Conservation (phyloP, 345 rosid genomes). For the Euphorbia tirucalli region DNA sequence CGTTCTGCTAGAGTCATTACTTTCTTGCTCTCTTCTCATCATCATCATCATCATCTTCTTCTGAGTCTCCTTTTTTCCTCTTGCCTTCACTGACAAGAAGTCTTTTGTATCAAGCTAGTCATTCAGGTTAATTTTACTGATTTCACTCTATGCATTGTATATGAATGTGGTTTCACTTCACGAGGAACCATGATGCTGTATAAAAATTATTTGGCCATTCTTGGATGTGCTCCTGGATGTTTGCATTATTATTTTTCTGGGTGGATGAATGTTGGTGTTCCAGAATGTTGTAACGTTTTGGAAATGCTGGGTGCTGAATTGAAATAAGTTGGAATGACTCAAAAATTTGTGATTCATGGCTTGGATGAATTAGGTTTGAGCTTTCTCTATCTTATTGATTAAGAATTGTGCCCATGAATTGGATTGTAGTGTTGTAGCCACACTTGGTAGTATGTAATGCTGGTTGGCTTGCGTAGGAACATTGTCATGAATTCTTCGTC, state of each 20-base stretch:
- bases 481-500: background rate
- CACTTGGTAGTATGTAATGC: background rate
- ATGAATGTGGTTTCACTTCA: background rate
- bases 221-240: background rate
- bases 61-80: background rate
- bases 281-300: background rate
- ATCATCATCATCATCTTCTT: background rate
- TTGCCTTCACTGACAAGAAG: background rate
- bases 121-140: background rate
- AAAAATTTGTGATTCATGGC: background rate
- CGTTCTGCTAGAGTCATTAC: too few species aligned
- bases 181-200: background rate
- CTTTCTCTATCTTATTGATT: background rate
- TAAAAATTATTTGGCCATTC: background rate
- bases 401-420: background rate
- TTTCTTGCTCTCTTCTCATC: too few species aligned
- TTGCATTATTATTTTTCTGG: background rate
- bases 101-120: background rate
- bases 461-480: background rate
- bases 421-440: background rate
- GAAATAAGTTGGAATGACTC: background rate
- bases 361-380: background rate
- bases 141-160: background rate
- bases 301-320: background rate
- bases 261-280: background rate